These are phyloP conservation scores for Gracilaria vermiculophylla DNA, from an alignment of 23 red algal genomes.

Conservation along the genomic window DNA sequence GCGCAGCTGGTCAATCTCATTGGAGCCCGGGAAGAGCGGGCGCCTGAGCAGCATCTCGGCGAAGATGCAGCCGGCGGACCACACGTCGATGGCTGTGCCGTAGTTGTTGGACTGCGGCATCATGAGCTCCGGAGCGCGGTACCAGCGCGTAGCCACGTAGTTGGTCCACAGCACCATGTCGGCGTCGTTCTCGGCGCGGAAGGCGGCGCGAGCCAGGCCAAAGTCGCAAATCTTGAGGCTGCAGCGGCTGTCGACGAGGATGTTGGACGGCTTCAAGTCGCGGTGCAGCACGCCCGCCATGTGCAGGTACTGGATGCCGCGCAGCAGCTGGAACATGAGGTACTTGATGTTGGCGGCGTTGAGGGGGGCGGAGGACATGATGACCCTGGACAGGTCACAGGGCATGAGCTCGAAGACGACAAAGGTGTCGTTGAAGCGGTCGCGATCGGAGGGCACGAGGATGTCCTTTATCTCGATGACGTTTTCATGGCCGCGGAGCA, in stretches of 20 bases:
- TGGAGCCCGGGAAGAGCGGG: slow-evolving; percentile 78
- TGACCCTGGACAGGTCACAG: slow-evolving; percentile 83
- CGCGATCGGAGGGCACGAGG: slow-evolving; percentile 79
- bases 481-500: slow-evolving; percentile 87
- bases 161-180: slow-evolving; percentile 78
- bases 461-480: slow-evolving; percentile 92
- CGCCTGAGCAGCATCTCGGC: slow-evolving; percentile 85
- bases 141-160: slow-evolving; percentile 88
- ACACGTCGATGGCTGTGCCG: slow-evolving; percentile 87
- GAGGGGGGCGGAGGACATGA: slow-evolving; percentile 73
- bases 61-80: slow-evolving; percentile 96
- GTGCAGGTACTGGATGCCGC: slow-evolving; percentile 93
- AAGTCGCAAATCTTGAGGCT: slow-evolving; percentile 88
- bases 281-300: slow-evolving; percentile 85
- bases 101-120: slow-evolving; percentile 86
- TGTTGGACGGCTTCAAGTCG: slow-evolving; percentile 94
- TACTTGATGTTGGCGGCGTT: slow-evolving; percentile 88
- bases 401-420: slow-evolving; percentile 99
- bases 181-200: slow-evolving; percentile 61
- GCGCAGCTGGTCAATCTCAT: slow-evolving; percentile 80
- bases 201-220: slow-evolving; percentile 95
- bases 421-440: slow-evolving; percentile 94
- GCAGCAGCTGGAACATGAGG: slow-evolving; percentile 94
- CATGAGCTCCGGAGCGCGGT: slow-evolving; percentile 86
- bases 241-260: slow-evolving; percentile 80